Evolutionary conservation across 2,329 filamentous ascomycete genomes (phyloP).

Genomic region (Pleurostoma richardsiae): DNA sequence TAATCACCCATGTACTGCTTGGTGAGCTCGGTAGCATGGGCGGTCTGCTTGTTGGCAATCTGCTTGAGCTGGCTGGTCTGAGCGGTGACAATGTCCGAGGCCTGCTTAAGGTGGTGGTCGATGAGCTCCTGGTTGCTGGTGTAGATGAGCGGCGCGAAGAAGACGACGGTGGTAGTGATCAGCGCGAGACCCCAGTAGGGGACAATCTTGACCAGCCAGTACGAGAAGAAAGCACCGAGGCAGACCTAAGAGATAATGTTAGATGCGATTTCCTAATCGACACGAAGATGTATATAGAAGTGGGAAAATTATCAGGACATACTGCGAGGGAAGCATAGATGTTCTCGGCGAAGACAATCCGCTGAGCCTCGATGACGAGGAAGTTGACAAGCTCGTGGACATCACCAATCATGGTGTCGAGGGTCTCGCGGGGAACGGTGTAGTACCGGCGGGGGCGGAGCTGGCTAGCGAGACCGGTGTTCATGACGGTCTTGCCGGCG

Average conservation of each 20-base stretch:
- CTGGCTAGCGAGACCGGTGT: slow-evolving; percentile 59
- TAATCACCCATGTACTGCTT: slow-evolving; percentile 67
- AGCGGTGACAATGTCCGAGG: slow-evolving; percentile 51
- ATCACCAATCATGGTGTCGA: slow-evolving; percentile 58
- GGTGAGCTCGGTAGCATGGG: slow-evolving; percentile 55
- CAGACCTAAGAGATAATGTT: slow-evolving; percentile 40
- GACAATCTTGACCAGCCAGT: slow-evolving; percentile 64
- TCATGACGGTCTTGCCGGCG: slow-evolving; percentile 55
- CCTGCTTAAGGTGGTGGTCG: slow-evolving; percentile 55
- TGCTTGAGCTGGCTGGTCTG: slow-evolving; percentile 60
- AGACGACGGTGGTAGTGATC: slow-evolving; percentile 52
- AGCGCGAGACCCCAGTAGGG: slow-evolving; percentile 65
- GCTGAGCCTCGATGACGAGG: slow-evolving; percentile 65
- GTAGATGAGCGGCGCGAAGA: slow-evolving; percentile 61
- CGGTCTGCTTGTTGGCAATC: slow-evolving; percentile 59
- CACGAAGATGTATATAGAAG: slow-evolving; percentile 4
- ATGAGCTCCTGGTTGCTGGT: slow-evolving; percentile 65
- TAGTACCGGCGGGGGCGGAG: slow-evolving; percentile 64
- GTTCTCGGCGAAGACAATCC: slow-evolving; percentile 65
- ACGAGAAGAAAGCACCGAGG: slow-evolving; percentile 57
- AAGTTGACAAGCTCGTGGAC: slow-evolving; percentile 67
- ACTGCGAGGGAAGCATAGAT: slow-evolving; percentile 54
- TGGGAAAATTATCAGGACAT: slow-evolving; percentile 26
- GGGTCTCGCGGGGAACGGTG: slow-evolving; percentile 57
- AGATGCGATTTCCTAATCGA: slow-evolving; percentile 2